A percentile compares a stretch with the other conserved stretches of the same genome.
Conservation (phyloP, 2,329 filamentous ascomycete genomes). For the Chaetomiaceae sp. region DNA sequence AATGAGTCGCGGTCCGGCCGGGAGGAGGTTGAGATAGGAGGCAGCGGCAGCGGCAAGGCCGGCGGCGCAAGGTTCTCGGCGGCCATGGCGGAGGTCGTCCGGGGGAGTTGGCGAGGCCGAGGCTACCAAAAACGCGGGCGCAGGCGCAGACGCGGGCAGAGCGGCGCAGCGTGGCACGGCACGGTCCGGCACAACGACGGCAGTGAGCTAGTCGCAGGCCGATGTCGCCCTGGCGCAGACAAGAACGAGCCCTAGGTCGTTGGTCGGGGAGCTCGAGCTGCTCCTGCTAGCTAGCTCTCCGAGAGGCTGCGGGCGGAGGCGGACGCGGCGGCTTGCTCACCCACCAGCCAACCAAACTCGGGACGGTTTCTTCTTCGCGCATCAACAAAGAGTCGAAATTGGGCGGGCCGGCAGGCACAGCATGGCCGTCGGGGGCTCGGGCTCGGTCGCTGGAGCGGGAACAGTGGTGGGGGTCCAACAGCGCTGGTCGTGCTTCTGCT, state of each 20-base stretch:
- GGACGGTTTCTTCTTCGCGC: slow-evolving; percentile 20
- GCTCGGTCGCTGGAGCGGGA: not conserved
- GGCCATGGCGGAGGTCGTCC: slow-evolving; percentile 20
- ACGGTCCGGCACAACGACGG: slow-evolving; percentile 10
- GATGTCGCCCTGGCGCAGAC: not conserved
- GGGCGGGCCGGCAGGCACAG: slow-evolving; percentile 23
- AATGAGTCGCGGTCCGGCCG: slow-evolving; percentile 23
- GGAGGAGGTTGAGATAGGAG: slow-evolving; percentile 13
- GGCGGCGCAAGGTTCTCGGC: slow-evolving; percentile 24
- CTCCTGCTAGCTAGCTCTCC: not conserved
- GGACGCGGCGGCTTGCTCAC: slow-evolving; percentile 21
- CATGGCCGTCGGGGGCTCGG: slow-evolving; percentile 22
- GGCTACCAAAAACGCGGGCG: not conserved
- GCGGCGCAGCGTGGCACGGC: slow-evolving; percentile 13
- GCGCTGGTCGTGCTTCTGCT: not conserved
- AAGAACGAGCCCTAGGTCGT: not conserved
- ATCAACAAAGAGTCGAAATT: slow-evolving; percentile 25
- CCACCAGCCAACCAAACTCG: slow-evolving; percentile 23
- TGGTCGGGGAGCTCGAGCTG: not conserved
- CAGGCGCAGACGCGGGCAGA: slow-evolving; percentile 1
- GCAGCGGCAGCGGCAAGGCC: slow-evolving; percentile 17
- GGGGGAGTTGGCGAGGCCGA: not conserved
- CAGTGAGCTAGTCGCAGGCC: not conserved
- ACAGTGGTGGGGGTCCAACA: slow-evolving; percentile 1
- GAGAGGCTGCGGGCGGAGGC: slow-evolving; percentile 8